These are phyloP conservation scores for Cucumis hystrix DNA, from an alignment of 306 rosid genomes.

Conservation along the genomic window DNA sequence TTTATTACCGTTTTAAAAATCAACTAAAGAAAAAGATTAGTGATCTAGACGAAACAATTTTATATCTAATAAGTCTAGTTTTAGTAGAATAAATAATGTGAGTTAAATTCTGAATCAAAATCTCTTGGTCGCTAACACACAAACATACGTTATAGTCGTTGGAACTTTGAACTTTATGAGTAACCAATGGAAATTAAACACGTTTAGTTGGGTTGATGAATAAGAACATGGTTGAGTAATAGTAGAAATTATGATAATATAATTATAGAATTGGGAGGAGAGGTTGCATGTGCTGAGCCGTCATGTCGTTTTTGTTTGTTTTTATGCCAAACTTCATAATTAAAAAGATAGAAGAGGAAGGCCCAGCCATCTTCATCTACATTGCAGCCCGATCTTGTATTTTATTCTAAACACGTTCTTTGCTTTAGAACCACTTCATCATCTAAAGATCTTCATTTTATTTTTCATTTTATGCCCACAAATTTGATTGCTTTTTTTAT, in stretches of 20 bases:
- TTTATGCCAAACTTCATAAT: not conserved
- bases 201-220: not conserved
- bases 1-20: too few species aligned
- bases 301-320: constrained; percentile 6
- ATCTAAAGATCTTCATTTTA: not conserved
- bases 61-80: too few species aligned
- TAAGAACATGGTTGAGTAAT: not conserved
- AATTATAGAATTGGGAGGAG: not conserved
- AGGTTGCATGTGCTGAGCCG: not conserved
- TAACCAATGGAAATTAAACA: not conserved
- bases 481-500: not conserved
- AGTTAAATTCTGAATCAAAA: too few species aligned
- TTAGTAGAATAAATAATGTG: too few species aligned
- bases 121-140: too few species aligned
- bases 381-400: not conserved
- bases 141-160: too few species aligned
- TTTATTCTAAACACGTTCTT: not conserved
- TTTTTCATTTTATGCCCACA: not conserved
- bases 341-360: not conserved
- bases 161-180: not conserved
- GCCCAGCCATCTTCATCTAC: not conserved
- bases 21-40: too few species aligned
- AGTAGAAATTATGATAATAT: not conserved
- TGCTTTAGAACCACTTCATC: not conserved
- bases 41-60: too few species aligned